Conservation (phyloP, 768 basidiomycete species). For the Phanerochaete carnosa region DNA sequence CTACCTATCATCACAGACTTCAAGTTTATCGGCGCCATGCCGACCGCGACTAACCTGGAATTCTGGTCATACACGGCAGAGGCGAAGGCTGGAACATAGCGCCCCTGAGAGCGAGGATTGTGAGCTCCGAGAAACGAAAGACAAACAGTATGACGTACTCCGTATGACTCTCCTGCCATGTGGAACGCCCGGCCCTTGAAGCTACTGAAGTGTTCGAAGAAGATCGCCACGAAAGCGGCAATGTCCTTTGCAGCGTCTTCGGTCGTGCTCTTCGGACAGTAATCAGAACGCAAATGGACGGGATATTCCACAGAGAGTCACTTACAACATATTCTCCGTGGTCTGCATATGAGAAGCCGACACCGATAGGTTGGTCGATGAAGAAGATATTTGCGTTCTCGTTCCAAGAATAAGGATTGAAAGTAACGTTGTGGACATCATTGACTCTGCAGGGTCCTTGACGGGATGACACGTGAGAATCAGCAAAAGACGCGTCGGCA, state of each 20-base stretch:
- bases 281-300: background rate
- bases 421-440: slow-evolving; percentile 45
- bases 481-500: slow-evolving; percentile 21
- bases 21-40: slow-evolving; percentile 44
- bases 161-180: slow-evolving; percentile 45
- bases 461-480: slow-evolving; percentile 21
- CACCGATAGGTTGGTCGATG: slow-evolving; percentile 35
- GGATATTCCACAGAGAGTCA: slow-evolving; percentile 29
- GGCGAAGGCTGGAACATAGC: slow-evolving; percentile 49
- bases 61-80: slow-evolving; percentile 47
- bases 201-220: slow-evolving; percentile 66
- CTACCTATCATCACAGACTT: slow-evolving; percentile 45
- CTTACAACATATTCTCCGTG: slow-evolving; percentile 54
- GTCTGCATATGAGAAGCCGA: slow-evolving; percentile 40
- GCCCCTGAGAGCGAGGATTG: slow-evolving; percentile 30
- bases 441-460: slow-evolving; percentile 69
- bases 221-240: slow-evolving; percentile 63
- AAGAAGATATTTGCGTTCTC: slow-evolving; percentile 55
- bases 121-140: background rate
- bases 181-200: slow-evolving; percentile 56
- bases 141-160: slow-evolving; percentile 29
- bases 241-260: slow-evolving; percentile 68
- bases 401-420: slow-evolving; percentile 63
- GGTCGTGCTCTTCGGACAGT: slow-evolving; percentile 41
- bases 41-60: slow-evolving; percentile 34